Conservation (phyloP, 2,329 filamentous ascomycete species). For the Chaetothyriales sp. region DNA sequence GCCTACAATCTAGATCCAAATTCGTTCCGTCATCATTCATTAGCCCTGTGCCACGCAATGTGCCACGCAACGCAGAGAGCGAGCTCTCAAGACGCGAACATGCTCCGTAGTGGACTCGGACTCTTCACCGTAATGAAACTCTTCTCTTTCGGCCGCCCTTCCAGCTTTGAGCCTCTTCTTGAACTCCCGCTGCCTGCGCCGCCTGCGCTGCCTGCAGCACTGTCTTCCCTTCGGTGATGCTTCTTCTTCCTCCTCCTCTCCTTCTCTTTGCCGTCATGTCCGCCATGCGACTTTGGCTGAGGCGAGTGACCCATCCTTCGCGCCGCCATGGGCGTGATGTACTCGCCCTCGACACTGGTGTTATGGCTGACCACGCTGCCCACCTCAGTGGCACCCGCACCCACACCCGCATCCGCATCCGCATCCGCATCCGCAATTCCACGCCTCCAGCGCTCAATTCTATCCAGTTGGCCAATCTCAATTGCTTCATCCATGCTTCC, state of each 20-base stretch:
- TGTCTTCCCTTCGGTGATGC: slow-evolving; percentile 9
- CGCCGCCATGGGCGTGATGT: slow-evolving; percentile 47
- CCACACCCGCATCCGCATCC: slow-evolving; percentile 38
- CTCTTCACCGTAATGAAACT: slow-evolving; percentile 22
- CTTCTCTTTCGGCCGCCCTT: slow-evolving; percentile 7
- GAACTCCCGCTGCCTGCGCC: slow-evolving; percentile 7
- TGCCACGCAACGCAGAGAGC: neutral
- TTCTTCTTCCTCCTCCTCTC: slow-evolving; percentile 22
- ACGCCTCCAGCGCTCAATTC: slow-evolving; percentile 50
- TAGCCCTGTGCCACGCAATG: neutral
- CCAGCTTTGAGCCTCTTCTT: slow-evolving; percentile 8
- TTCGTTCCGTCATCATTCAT: neutral
- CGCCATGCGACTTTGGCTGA: slow-evolving; percentile 10
- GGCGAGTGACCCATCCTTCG: slow-evolving; percentile 31
- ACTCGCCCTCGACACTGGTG: slow-evolving; percentile 52
- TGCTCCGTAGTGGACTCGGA: slow-evolving; percentile 22
- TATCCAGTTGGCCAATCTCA: slow-evolving; percentile 34
- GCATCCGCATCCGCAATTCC: slow-evolving; percentile 46
- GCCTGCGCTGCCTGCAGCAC: slow-evolving; percentile 1
- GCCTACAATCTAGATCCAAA: neutral
- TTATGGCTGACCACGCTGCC: slow-evolving; percentile 30
- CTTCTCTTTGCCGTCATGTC: slow-evolving; percentile 15
- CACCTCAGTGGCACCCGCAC: slow-evolving; percentile 18
- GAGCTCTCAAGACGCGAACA: slow-evolving; percentile 8
- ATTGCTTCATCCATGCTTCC: slow-evolving; percentile 42